phyloP scores from a whole-genome alignment of 306 rosid genomes.

The Dryas octopetala region DNA sequence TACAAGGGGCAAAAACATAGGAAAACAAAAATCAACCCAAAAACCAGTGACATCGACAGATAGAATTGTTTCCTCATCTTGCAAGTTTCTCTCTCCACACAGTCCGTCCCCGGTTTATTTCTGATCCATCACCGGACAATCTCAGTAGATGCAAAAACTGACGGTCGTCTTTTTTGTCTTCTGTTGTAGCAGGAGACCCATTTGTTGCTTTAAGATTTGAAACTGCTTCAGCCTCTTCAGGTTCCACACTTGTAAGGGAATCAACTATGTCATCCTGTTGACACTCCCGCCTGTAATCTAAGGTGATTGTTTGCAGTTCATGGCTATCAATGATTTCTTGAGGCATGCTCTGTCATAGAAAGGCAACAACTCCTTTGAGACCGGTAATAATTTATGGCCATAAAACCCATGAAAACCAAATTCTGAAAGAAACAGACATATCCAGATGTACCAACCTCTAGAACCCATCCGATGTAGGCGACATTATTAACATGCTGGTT shows the following conservation, averaged over 20 bases:
- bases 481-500: slow-evolving; percentile 96
- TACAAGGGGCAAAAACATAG: background rate
- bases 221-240: slow-evolving; percentile 38
- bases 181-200: slow-evolving; percentile 44
- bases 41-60: slow-evolving; percentile 13
- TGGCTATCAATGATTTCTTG: slow-evolving; percentile 83
- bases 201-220: slow-evolving; percentile 51
- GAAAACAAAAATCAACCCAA: slow-evolving; percentile 6
- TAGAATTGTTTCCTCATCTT: slow-evolving; percentile 41
- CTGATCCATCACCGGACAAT: slow-evolving; percentile 64
- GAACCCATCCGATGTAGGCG: slow-evolving; percentile 90
- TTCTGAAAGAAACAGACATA: slow-evolving; percentile 4
- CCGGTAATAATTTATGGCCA: background rate
- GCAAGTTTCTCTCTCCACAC: slow-evolving; percentile 87
- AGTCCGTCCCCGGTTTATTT: slow-evolving; percentile 85
- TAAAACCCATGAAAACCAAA: background rate
- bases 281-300: slow-evolving; percentile 95
- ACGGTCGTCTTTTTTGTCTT: slow-evolving; percentile 35
- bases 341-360: slow-evolving; percentile 72
- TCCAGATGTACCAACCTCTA: slow-evolving; percentile 56
- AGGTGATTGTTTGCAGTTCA: slow-evolving; percentile 80
- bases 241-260: slow-evolving; percentile 71
- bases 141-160: slow-evolving; percentile 81
- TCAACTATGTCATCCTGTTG: slow-evolving; percentile 77
- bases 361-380: slow-evolving; percentile 8